phyloP scores from a whole-genome alignment of 1,139 yeast genomes.

The Scheffersomyces titani region DNA sequence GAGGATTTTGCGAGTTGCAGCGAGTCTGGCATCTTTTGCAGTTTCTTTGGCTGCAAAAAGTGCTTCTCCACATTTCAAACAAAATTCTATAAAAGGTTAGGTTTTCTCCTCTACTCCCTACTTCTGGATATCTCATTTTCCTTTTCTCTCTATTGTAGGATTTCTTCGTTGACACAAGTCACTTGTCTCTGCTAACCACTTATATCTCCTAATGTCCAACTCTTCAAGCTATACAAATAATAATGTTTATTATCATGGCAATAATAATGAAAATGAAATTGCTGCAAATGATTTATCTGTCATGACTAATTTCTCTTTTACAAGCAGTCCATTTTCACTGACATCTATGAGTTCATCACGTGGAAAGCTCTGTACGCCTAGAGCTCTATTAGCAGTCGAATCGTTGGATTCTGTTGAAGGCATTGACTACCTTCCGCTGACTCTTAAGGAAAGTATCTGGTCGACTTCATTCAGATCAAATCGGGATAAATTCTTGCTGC shows the following conservation, averaged over 20 bases:
- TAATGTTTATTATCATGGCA: neutral
- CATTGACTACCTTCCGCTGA: constrained; percentile 8
- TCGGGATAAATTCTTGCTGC: neutral
- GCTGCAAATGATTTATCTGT: neutral
- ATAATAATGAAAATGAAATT: neutral
- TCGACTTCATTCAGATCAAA: constrained; percentile 12
- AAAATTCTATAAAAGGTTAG: neutral
- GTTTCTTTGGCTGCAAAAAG: constrained; percentile 4
- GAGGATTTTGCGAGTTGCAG: neutral
- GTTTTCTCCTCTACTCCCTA: neutral
- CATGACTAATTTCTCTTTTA: neutral
- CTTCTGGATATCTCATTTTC: neutral
- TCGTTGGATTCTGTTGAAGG: constrained; percentile 9
- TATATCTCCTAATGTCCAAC: neutral
- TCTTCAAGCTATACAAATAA: neutral
- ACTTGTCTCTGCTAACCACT: neutral
- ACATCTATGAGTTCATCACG: neutral
- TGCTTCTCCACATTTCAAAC: neutral
- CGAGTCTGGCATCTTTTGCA: neutral
- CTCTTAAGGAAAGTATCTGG: constrained; percentile 25
- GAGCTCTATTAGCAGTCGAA: constrained; percentile 22
- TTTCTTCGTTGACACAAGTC: neutral
- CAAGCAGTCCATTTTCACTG: neutral
- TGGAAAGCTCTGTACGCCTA: constrained; percentile 15
- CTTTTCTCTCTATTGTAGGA: neutral